Conservation (phyloP, 352 stramenopile species). For the Globisporangium polare region DNA sequence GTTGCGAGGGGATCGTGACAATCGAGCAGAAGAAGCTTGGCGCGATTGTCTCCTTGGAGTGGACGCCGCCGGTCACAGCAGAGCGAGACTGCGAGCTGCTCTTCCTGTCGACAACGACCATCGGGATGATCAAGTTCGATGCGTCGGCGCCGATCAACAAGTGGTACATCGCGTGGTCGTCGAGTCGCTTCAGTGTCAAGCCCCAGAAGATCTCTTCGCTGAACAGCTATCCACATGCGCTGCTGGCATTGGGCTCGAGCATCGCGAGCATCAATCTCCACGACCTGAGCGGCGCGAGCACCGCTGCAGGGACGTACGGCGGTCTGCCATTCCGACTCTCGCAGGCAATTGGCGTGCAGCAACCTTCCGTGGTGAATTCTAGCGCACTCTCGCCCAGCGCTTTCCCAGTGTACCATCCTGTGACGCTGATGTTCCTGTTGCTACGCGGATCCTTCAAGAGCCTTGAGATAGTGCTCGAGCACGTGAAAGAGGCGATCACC, state of each 20-base stretch:
- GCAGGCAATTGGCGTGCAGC: neutral
- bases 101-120: slow-evolving; percentile 60
- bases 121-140: slow-evolving; percentile 61
- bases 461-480: slow-evolving; percentile 48
- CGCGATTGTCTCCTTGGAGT: slow-evolving; percentile 53
- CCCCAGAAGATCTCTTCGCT: slow-evolving; percentile 51
- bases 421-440: slow-evolving; percentile 70
- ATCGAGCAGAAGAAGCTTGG: slow-evolving; percentile 62
- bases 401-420: slow-evolving; percentile 47
- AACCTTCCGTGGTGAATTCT: slow-evolving; percentile 2
- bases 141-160: slow-evolving; percentile 29
- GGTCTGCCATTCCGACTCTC: slow-evolving; percentile 16
- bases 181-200: slow-evolving; percentile 50
- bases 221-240: slow-evolving; percentile 43
- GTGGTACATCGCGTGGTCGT: slow-evolving; percentile 61
- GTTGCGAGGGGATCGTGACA: slow-evolving; percentile 46
- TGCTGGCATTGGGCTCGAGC: slow-evolving; percentile 43
- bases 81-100: slow-evolving; percentile 55
- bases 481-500: slow-evolving; percentile 53
- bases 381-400: slow-evolving; percentile 5
- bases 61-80: slow-evolving; percentile 48
- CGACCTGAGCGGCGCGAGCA: slow-evolving; percentile 28
- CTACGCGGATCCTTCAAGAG: slow-evolving; percentile 57
- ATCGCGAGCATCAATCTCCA: slow-evolving; percentile 55
- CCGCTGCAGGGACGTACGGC: slow-evolving; percentile 3